Evolutionary conservation across 371 early-diverging fungal genomes (phyloP).

Genomic region (Mycotypha africana): DNA sequence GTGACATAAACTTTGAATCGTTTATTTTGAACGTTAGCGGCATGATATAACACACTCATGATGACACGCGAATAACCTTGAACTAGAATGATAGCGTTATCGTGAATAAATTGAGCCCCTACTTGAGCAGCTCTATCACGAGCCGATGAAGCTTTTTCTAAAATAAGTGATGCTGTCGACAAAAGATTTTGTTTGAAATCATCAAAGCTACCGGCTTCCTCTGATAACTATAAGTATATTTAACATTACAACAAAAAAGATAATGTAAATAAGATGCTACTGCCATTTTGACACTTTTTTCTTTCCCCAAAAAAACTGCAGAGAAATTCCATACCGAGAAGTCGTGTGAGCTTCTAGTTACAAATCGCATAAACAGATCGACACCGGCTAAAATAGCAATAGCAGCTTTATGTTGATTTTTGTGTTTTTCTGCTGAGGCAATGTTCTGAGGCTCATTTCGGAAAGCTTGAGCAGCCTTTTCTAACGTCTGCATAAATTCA

Average conservation of each 20-base stretch:
- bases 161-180: constrained; percentile 65
- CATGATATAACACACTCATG: constrained; percentile 74
- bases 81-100: constrained; percentile 83
- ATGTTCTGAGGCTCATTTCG: constrained; percentile 43
- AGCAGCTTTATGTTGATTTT: constrained; percentile 43
- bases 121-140: constrained; percentile 76
- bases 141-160: constrained; percentile 65
- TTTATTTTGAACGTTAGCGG: constrained; percentile 68
- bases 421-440: constrained; percentile 5
- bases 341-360: constrained; percentile 66
- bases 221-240: constrained; percentile 17
- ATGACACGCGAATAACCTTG: constrained; percentile 96
- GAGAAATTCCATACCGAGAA: constrained; percentile 49
- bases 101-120: constrained; percentile 87
- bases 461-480: constrained; percentile 55
- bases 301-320: neutral
- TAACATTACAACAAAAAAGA: too few species aligned
- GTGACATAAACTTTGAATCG: constrained; percentile 87
- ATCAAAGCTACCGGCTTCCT: constrained; percentile 52
- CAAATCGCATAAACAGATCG: constrained; percentile 81
- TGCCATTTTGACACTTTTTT: neutral
- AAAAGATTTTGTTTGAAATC: constrained; percentile 76
- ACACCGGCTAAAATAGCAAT: constrained; percentile 75
- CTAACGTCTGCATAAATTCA: constrained; percentile 79
- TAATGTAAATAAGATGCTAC: too few species aligned